Percentiles rank a stretch among this genome's conserved stretches.
Conservation (phyloP, 2,329 filamentous ascomycete species). For the Fusarium euwallaceae region DNA sequence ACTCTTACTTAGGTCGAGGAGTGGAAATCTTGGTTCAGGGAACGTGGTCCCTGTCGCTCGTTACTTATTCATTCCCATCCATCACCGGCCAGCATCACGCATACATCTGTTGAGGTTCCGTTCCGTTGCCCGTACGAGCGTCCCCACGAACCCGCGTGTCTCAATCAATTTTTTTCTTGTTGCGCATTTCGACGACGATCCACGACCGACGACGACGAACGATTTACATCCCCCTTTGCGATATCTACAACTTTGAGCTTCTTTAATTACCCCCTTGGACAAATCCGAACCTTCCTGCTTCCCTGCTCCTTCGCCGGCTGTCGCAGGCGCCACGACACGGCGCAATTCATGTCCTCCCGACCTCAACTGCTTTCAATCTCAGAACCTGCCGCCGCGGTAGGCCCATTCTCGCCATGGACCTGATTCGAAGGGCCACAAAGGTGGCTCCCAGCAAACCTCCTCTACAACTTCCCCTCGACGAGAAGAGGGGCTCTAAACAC, state of each 20-base stretch:
- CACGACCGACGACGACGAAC: slow-evolving; percentile 35
- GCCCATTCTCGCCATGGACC: slow-evolving; percentile 63
- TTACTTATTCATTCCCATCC: slow-evolving; percentile 43
- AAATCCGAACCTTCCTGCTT: slow-evolving; percentile 19
- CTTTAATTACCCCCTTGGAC: slow-evolving; percentile 18
- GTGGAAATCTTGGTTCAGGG: slow-evolving; percentile 40
- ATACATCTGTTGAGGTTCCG: slow-evolving; percentile 1
- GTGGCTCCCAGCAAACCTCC: slow-evolving; percentile 59
- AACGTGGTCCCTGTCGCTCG: slow-evolving; percentile 48
- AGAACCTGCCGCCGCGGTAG: slow-evolving; percentile 58
- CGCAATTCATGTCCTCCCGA: slow-evolving; percentile 45
- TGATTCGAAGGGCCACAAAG: slow-evolving; percentile 68
- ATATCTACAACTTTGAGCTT: slow-evolving; percentile 20
- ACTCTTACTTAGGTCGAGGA: slow-evolving; percentile 22
- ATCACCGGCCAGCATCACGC: slow-evolving; percentile 8
- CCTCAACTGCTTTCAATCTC: slow-evolving; percentile 48
- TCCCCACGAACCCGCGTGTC: slow-evolving; percentile 22
- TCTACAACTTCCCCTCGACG: slow-evolving; percentile 62
- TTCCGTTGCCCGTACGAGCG: slow-evolving; percentile 19
- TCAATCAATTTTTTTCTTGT: slow-evolving; percentile 5
- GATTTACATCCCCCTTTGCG: slow-evolving; percentile 16
- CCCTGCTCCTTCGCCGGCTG: slow-evolving; percentile 34
- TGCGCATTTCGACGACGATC: slow-evolving; percentile 30
- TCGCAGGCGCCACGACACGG: slow-evolving; percentile 45
- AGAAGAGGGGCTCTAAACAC: slow-evolving; percentile 60